These are phyloP conservation scores for Stellera chamaejasme DNA, from an alignment of 345 rosid species.

Conservation along the genomic window DNA sequence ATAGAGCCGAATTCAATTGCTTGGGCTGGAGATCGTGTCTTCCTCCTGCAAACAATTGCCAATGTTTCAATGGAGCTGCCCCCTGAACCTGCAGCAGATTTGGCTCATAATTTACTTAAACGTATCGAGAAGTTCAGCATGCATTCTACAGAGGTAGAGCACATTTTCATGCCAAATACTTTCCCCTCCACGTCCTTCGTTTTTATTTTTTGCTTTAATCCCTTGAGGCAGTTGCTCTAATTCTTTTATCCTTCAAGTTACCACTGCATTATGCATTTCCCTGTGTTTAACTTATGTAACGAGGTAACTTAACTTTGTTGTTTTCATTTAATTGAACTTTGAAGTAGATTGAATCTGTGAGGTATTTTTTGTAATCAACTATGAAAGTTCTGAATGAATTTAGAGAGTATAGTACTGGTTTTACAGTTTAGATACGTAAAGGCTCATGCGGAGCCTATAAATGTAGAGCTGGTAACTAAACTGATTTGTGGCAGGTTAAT, in stretches of 20 bases:
- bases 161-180: not conserved
- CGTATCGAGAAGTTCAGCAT: constrained; percentile 69
- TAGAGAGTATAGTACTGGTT: too few species aligned
- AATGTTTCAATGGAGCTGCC: constrained; percentile 84
- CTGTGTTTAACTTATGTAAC: too few species aligned
- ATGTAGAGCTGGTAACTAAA: not conserved
- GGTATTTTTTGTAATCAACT: too few species aligned
- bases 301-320: too few species aligned
- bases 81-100: constrained; percentile 76
- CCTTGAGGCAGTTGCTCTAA: not conserved
- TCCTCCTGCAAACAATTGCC: constrained; percentile 83
- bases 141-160: constrained; percentile 83
- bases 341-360: too few species aligned
- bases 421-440: too few species aligned
- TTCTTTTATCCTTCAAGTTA: too few species aligned
- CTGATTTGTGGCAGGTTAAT: constrained; percentile 56
- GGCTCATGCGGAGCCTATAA: too few species aligned
- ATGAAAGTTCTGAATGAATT: too few species aligned
- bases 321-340: too few species aligned
- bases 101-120: constrained; percentile 75
- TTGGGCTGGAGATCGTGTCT: constrained; percentile 92
- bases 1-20: constrained; percentile 45
- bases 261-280: too few species aligned
- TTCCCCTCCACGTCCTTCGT: not conserved
- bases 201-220: not conserved